A percentile compares a stretch with the other conserved stretches of the same genome.
Conservation (phyloP, 768 basidiomycete genomes). For the Lentinula lateritia region DNA sequence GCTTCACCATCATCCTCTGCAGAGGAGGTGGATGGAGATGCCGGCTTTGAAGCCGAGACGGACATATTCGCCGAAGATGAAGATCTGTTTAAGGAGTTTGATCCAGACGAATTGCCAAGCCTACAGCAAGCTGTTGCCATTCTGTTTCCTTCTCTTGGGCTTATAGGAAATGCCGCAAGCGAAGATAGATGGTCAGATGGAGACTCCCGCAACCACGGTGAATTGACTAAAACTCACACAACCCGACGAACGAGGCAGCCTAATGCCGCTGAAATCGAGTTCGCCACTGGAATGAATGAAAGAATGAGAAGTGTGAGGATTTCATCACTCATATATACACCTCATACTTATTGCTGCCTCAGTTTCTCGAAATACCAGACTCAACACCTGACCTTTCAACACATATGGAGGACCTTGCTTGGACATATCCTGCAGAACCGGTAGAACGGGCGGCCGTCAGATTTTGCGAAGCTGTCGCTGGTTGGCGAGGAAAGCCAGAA, state of each 20-base stretch:
- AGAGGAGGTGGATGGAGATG: conserved; percentile 7
- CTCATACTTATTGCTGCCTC: background rate
- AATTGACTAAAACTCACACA: background rate
- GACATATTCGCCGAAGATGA: conserved; percentile 6
- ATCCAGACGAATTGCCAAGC: conserved; percentile 73
- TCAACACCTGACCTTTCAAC: conserved; percentile 71
- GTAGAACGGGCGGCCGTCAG: conserved; percentile 73
- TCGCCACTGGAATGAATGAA: conserved; percentile 68
- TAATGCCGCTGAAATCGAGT: conserved; percentile 54
- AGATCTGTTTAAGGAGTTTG: conserved; percentile 48
- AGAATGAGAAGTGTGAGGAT: conserved; percentile 59
- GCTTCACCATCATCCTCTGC: background rate
- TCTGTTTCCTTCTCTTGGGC: conserved; percentile 56
- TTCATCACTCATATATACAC: conserved; percentile 1
- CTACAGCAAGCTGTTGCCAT: conserved; percentile 60
- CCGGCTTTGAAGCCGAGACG: conserved; percentile 16
- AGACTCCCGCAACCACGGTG: background rate
- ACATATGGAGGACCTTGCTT: conserved; percentile 75
- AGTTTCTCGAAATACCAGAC: conserved; percentile 77
- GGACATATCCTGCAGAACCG: conserved; percentile 77
- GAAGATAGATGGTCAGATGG: conserved; percentile 30
- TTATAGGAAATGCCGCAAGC: conserved; percentile 14
- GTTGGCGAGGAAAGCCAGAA: conserved; percentile 83
- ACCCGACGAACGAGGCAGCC: background rate
- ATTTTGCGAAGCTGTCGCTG: conserved; percentile 77